phyloP scores from a whole-genome alignment of 768 basidiomycete species.

The Naganishia antarctica region DNA sequence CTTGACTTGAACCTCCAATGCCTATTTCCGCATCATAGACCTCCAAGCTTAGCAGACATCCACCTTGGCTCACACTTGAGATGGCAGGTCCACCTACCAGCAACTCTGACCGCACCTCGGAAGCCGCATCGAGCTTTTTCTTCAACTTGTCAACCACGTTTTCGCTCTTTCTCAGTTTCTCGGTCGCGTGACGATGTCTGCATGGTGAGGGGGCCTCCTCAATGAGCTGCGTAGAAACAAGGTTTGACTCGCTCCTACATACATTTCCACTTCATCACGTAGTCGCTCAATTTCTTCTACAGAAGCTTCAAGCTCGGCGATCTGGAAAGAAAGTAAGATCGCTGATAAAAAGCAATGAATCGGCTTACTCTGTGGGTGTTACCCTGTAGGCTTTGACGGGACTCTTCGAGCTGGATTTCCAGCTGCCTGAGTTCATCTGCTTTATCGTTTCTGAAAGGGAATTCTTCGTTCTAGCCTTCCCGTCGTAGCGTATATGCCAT shows the following conservation, averaged over 20 bases:
- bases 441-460: conserved; percentile 57
- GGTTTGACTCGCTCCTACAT: no score
- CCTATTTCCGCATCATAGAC: conserved; percentile 34
- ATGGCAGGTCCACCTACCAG: neutral
- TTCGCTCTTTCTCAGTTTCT: conserved; percentile 86
- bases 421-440: conserved; percentile 82
- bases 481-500: no score
- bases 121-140: conserved; percentile 93
- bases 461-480: neutral
- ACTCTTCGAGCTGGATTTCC: conserved; percentile 75
- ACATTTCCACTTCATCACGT: conserved; percentile 96
- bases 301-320: conserved; percentile 71
- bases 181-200: conserved; percentile 67
- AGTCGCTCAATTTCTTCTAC: conserved; percentile 74
- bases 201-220: no score
- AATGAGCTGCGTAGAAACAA: no score
- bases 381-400: conserved; percentile 53
- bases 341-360: no score
- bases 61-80: no score
- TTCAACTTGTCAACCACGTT: conserved; percentile 99
- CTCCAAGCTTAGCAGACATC: no score
- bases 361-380: conserved; percentile 60
- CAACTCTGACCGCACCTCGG: conserved; percentile 55
- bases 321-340: conserved; percentile 45
- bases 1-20: conserved; percentile 87